Conservation (phyloP, 306 rosid genomes). For the Sindora glabra region DNA sequence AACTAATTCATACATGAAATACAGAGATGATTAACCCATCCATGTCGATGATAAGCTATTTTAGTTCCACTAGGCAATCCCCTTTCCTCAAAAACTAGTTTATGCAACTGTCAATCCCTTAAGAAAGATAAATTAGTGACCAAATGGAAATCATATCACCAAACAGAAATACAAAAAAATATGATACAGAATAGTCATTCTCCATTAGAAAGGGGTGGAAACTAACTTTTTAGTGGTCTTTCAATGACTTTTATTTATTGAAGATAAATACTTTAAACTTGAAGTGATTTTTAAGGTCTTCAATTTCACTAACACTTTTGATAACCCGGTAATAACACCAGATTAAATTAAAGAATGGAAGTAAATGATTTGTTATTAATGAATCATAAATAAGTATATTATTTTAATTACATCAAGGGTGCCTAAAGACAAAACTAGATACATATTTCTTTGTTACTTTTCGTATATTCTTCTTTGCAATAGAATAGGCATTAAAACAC, state of each 20-base stretch:
- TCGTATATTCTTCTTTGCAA: slow-evolving; percentile 38
- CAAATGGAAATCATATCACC: slow-evolving; percentile 3
- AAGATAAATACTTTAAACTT: slow-evolving; percentile 32
- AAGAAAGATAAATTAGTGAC: slow-evolving; percentile 18
- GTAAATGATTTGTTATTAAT: background rate
- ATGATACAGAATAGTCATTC: too few species aligned
- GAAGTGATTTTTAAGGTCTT: slow-evolving; percentile 46
- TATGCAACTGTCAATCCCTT: slow-evolving; percentile 82
- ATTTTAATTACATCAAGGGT: slow-evolving; percentile 10
- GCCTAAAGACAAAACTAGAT: slow-evolving; percentile 11
- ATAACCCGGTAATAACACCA: slow-evolving; percentile 39
- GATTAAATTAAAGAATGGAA: slow-evolving; percentile 6
- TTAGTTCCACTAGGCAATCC: slow-evolving; percentile 96
- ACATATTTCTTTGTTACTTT: slow-evolving; percentile 53
- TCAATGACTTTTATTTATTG: slow-evolving; percentile 64
- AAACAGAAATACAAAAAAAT: slow-evolving; percentile 5
- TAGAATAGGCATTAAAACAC: slow-evolving; percentile 30
- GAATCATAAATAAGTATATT: slow-evolving; percentile 6
- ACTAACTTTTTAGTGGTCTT: slow-evolving; percentile 71
- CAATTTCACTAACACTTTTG: slow-evolving; percentile 44
- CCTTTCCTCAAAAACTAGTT: slow-evolving; percentile 83
- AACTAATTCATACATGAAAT: slow-evolving; percentile 22
- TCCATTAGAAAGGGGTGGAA: background rate
- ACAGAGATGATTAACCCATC: slow-evolving; percentile 56
- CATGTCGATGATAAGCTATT: slow-evolving; percentile 92